Evolutionary conservation across 164 flowering plant genomes (phyloP).

Genomic region (Chimonanthus salicifolius): DNA sequence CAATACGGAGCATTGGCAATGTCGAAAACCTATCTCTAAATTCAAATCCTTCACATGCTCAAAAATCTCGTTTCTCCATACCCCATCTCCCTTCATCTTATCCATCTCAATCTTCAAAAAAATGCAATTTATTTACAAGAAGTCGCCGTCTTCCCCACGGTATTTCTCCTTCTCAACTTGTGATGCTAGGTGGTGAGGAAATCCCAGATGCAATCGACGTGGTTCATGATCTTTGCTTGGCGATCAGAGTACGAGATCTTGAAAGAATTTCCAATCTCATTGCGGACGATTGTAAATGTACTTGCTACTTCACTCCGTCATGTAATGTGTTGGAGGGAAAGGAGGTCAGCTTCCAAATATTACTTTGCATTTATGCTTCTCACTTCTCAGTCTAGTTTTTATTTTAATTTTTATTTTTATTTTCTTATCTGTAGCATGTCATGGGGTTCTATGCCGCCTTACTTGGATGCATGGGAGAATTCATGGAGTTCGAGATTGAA

Average conservation of each 20-base stretch:
- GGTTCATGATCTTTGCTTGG: not conserved
- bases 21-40: not conserved
- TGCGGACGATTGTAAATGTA: conserved; percentile 1
- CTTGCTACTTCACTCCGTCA: conserved; percentile 4
- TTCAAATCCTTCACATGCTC: not conserved
- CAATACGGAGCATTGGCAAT: not conserved
- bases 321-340: not conserved
- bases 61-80: not conserved
- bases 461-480: not conserved
- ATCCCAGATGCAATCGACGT: not conserved
- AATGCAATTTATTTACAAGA: not conserved
- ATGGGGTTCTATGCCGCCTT: not conserved
- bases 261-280: not conserved
- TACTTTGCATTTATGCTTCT: not conserved
- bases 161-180: not conserved
- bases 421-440: not conserved
- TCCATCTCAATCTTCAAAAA: not conserved
- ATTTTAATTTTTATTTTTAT: not conserved
- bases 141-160: not conserved
- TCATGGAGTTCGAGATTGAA: not conserved
- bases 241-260: not conserved
- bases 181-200: not conserved
- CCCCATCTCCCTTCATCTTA: not conserved
- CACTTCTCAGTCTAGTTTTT: not conserved
- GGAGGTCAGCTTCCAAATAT: not conserved